Conservation (phyloP, 176 grass and related monocot species). For the Carex myosuroides region DNA sequence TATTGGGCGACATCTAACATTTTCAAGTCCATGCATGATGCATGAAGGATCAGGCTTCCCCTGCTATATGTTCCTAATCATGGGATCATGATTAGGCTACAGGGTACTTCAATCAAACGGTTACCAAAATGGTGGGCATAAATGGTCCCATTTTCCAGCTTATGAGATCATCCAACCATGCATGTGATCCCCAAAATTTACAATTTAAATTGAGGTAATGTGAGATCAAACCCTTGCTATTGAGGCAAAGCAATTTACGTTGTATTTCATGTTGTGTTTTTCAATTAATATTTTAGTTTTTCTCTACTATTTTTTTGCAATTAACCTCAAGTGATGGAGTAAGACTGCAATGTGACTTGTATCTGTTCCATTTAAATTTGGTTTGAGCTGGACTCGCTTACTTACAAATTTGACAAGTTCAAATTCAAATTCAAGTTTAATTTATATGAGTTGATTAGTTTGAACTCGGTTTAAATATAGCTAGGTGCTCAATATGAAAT, state of each 20-base stretch:
- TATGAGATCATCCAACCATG: not conserved
- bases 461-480: no score
- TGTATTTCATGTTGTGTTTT: not conserved
- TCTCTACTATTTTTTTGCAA: not conserved
- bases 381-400: no score
- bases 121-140: not conserved
- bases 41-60: slow-evolving; percentile 6
- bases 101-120: not conserved
- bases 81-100: slow-evolving; percentile 8
- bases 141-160: not conserved
- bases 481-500: no score
- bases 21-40: not conserved
- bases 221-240: not conserved
- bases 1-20: not conserved
- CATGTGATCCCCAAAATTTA: not conserved
- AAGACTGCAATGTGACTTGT: not conserved
- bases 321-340: not conserved
- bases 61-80: not conserved
- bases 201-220: not conserved
- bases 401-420: no score
- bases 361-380: no score
- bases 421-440: no score
- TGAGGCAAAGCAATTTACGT: not conserved
- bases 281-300: not conserved
- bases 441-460: no score